Evolutionary conservation across 352 stramenopile species (phyloP), one percentile per base, ranked within the genome.

Genomic region (Phytophthora boehmeriae): DNA sequence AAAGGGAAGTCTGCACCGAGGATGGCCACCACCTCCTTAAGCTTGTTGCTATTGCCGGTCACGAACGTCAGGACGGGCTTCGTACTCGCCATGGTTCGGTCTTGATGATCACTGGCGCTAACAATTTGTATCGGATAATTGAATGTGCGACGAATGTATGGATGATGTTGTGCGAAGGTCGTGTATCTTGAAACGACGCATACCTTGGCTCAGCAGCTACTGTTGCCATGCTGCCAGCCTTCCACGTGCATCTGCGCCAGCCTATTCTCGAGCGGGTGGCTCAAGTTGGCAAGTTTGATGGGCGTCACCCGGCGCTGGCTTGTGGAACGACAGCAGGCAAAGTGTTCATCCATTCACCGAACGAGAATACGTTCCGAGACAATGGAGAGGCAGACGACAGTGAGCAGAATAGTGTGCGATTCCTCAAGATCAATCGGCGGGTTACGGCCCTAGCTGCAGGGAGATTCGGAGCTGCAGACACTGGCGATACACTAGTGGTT

Each of bases 381-480:
- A 66, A 71, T 34, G 68, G 71, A 8, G 79, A 88, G 47, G 54
- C 45, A 5, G 62, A 66, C 6, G 57, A 66, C 34, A 55, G 30
- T 23, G 60, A 66, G 20, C 75, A 86, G 25, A 79, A 78, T 28
- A 80, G 80, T 47, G 72, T 93, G 42, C 81, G 88, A 11, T 97
- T 95, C 59, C 86, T 98, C 58, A 98, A 98, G 73, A 88, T 98
- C 61, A 98, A 97, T 59, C 86, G 88, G 56, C 81, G 93, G 38
- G 76, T 97, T 54, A 95, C 90, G 43, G 83, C 88, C 28, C 65
- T 97, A 22, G 62, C 68, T 38, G 70, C 82, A n/a, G 89, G 89
- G 30, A 88, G 83, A 45, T 92, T 95, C 20, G 71, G 83, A 9
- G 63, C 71, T 5, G 20, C 67, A 1, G 84, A 95, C 46, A 54